A percentile compares a stretch with the other conserved stretches of the same genome.
Evolutionary conservation across 1,139 yeast genomes (phyloP).

Genomic region (Scheffersomyces parashehatae): DNA sequence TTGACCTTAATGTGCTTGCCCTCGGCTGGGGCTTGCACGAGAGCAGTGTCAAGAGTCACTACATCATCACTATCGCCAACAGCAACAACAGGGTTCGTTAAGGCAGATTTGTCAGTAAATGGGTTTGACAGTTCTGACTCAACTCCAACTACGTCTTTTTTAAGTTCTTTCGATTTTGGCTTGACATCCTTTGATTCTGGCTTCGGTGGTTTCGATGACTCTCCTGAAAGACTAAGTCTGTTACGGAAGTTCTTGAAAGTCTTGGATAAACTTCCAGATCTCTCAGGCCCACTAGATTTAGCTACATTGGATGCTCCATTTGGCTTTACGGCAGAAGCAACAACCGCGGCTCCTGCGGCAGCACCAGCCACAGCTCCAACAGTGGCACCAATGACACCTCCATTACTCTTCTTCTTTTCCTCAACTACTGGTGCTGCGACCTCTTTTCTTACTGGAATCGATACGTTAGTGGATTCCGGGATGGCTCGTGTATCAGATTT

Average conservation of each 20-base stretch:
- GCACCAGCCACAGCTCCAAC: conserved; percentile 10
- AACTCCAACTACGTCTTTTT: conserved; percentile 7
- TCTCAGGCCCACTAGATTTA: conserved; percentile 5
- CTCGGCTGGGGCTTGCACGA: conserved; percentile 7
- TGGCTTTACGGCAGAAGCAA: neutral
- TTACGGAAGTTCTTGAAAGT: conserved; percentile 25
- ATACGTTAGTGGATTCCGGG: conserved; percentile 3
- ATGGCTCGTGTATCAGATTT: conserved; percentile 10
- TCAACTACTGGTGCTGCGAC: conserved; percentile 1
- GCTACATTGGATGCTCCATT: conserved; percentile 1
- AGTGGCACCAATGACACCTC: conserved; percentile 13
- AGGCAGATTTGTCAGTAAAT: conserved; percentile 2
- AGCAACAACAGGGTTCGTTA: conserved; percentile 3
- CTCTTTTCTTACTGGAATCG: conserved; percentile 3
- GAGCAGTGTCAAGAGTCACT: neutral
- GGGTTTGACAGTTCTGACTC: conserved; percentile 2
- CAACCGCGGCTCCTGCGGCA: conserved; percentile 4
- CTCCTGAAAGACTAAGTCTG: conserved; percentile 12
- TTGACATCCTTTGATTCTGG: conserved; percentile 1
- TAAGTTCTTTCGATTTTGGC: conserved; percentile 4
- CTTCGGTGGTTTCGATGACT: neutral
- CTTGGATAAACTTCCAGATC: conserved; percentile 20
- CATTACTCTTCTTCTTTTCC: conserved; percentile 7
- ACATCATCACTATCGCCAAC: conserved; percentile 1
- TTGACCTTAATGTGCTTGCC: conserved; percentile 3